Percentiles rank a stretch among this genome's conserved stretches.
Evolutionary conservation across 768 basidiomycete genomes (phyloP).

Genomic region (Tulasnella sp.): DNA sequence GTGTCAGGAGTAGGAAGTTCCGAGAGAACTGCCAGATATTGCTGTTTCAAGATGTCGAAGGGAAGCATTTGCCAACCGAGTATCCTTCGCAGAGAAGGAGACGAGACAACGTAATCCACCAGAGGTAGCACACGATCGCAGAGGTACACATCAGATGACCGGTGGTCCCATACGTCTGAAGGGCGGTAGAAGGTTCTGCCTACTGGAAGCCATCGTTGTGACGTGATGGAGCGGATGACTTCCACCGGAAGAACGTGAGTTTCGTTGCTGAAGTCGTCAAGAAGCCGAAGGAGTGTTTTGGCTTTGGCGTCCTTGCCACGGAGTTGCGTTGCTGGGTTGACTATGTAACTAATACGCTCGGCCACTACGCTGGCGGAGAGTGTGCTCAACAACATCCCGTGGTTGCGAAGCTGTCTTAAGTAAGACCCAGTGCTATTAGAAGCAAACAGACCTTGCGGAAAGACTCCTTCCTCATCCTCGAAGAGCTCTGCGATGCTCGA

Average conservation of each 20-base stretch:
- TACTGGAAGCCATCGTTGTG: not conserved
- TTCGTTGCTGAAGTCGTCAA: slow-evolving; percentile 27
- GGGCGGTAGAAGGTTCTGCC: not conserved
- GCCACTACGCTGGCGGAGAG: too few relatives aligned
- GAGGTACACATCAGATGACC: not conserved
- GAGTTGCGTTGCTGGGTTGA: not conserved
- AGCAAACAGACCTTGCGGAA: not conserved
- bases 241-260: slow-evolving; percentile 37
- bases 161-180: not conserved
- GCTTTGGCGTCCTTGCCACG: not conserved
- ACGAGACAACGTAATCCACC: not conserved
- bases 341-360: not conserved
- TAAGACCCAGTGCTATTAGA: not conserved
- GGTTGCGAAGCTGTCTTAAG: not conserved
- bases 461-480: not conserved
- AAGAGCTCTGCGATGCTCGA: not conserved
- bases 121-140: not conserved
- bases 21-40: not conserved
- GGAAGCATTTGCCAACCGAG: not conserved
- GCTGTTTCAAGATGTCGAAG: not conserved
- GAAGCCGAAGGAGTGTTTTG: not conserved
- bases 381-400: not conserved
- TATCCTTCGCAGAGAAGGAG: not conserved
- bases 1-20: not conserved
- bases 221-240: slow-evolving; percentile 29